Conservation (phyloP, 306 rosid species). For the Pyrus bretschneideri region DNA sequence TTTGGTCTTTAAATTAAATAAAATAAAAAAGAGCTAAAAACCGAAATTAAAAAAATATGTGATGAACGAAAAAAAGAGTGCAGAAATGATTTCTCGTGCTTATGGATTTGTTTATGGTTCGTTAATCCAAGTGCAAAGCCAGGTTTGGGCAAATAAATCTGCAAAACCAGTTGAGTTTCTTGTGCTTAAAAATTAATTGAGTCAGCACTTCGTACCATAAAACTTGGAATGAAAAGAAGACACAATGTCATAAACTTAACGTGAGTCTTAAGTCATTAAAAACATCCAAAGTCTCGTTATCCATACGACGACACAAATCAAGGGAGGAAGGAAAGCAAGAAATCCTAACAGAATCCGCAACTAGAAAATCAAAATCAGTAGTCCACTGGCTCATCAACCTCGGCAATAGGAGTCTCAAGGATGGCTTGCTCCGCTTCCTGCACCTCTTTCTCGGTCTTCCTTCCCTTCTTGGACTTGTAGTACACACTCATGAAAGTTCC, state of each 20-base stretch:
- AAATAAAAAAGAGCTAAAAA: too few species aligned
- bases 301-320: not conserved
- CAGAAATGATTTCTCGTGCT: too few species aligned
- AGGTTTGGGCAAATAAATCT: not conserved
- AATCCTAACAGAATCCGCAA: not conserved
- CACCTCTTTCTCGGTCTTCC: slow-evolving; percentile 98
- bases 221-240: not conserved
- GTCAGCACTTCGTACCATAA: not conserved
- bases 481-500: slow-evolving; percentile 94
- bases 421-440: slow-evolving; percentile 90
- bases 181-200: not conserved
- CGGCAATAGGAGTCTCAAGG: slow-evolving; percentile 73
- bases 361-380: not conserved
- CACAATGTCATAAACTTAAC: not conserved
- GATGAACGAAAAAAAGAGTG: too few species aligned
- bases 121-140: not conserved
- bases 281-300: not conserved
- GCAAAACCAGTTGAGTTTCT: not conserved
- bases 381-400: slow-evolving; percentile 50
- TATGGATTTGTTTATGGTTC: too few species aligned
- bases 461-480: slow-evolving; percentile 96
- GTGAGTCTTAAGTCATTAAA: not conserved
- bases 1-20: too few species aligned
- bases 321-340: not conserved
- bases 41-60: not conserved